Percentiles rank a stretch among this genome's conserved stretches.
Evolutionary conservation across 2,329 filamentous ascomycete species (phyloP).

Genomic region (Corinectria fuckeliana): DNA sequence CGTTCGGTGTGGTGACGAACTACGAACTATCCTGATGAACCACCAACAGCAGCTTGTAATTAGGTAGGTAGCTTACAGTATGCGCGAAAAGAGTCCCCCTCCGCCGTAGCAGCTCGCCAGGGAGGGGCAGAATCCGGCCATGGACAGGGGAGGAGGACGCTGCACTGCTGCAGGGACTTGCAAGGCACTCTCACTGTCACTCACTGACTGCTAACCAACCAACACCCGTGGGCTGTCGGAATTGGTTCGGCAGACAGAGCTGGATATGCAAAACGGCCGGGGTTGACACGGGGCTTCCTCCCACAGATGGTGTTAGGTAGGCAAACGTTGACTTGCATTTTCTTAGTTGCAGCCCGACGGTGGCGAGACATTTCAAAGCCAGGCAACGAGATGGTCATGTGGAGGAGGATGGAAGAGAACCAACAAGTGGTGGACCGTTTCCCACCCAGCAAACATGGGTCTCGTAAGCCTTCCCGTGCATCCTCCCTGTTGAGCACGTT

Average conservation of each 20-base stretch:
- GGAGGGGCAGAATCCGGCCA: no score
- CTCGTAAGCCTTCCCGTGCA: not conserved
- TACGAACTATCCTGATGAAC: no score
- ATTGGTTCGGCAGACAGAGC: conserved; percentile 11
- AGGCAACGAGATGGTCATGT: conserved; percentile 7
- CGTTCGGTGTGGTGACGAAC: conserved; percentile 10
- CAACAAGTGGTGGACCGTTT: conserved; percentile 14
- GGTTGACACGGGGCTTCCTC: conserved; percentile 13
- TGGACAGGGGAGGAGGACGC: no score
- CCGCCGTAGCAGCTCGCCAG: no score
- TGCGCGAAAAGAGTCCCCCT: no score
- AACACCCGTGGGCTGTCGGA: no score
- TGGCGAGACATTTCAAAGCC: not conserved
- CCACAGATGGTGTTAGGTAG: conserved; percentile 15
- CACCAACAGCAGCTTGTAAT: no score
- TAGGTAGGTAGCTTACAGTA: no score
- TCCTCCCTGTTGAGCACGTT: not conserved
- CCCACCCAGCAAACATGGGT: conserved; percentile 23
- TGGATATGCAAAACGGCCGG: conserved; percentile 24
- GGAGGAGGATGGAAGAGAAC: conserved; percentile 1
- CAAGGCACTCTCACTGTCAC: no score
- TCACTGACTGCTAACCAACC: no score
- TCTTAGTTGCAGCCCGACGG: not conserved
- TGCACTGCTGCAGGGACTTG: no score
- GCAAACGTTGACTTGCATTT: conserved; percentile 5